phyloP scores from a whole-genome alignment of 352 stramenopile species.

The Phytophthora europaea region DNA sequence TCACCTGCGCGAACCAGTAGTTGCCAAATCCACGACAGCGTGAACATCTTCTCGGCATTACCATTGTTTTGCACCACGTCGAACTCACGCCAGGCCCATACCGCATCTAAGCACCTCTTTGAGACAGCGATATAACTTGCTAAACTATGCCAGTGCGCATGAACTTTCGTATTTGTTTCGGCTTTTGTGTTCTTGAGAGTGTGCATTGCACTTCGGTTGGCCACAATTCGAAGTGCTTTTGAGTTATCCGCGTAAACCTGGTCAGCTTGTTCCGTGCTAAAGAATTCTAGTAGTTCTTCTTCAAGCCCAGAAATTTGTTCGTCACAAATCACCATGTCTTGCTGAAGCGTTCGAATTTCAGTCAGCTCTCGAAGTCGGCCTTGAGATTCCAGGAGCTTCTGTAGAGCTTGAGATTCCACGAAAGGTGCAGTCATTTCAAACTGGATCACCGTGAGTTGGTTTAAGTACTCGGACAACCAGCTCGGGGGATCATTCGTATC shows the following conservation, averaged over 20 bases:
- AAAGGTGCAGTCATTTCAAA: constrained; percentile 55
- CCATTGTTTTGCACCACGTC: background rate
- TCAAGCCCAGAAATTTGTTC: constrained; percentile 70
- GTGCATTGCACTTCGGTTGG: constrained; percentile 58
- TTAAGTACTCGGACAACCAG: constrained; percentile 58
- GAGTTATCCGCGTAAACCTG: constrained; percentile 57
- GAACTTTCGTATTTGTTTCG: constrained; percentile 51
- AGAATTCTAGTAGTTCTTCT: constrained; percentile 72
- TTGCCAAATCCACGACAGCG: constrained; percentile 51
- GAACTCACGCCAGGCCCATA: constrained; percentile 48
- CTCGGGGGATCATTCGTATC: constrained; percentile 30
- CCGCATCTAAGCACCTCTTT: constrained; percentile 45
- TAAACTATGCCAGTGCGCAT: constrained; percentile 35
- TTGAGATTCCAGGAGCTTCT: constrained; percentile 46
- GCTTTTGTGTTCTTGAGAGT: constrained; percentile 56
- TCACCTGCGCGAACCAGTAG: constrained; percentile 38
- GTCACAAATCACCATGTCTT: constrained; percentile 60
- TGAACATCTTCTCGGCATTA: background rate
- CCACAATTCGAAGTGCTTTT: constrained; percentile 69
- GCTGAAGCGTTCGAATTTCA: constrained; percentile 54
- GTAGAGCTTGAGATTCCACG: constrained; percentile 40
- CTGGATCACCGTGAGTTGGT: constrained; percentile 51
- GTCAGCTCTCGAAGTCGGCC: constrained; percentile 51
- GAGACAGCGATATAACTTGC: constrained; percentile 37
- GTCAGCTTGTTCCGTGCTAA: constrained; percentile 48